A percentile compares a stretch with the other conserved stretches of the same genome.
These are phyloP conservation scores for Talaromyces thailandensis DNA, from an alignment of 495 filamentous ascomycete genomes.

Conservation along the genomic window DNA sequence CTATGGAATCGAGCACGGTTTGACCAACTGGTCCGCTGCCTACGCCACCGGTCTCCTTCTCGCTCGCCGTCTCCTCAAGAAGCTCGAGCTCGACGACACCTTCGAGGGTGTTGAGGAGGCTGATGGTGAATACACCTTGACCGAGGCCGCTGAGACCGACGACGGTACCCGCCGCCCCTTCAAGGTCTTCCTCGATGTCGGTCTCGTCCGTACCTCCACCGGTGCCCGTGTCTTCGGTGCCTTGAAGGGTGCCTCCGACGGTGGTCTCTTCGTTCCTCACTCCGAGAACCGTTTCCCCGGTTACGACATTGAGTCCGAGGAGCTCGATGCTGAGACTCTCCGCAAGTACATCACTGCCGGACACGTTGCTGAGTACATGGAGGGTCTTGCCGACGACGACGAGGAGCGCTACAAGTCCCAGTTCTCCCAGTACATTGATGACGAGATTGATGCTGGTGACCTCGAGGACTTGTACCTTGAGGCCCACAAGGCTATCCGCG, in stretches of 20 bases:
- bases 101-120: conserved; percentile 93
- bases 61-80: conserved; percentile 90
- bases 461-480: conserved; percentile 94
- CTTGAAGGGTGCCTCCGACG: conserved; percentile 99
- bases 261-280: conserved; percentile 94
- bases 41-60: conserved; percentile 95
- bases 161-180: conserved; percentile 87
- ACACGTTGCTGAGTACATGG: conserved; percentile 99
- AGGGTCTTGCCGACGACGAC: conserved; percentile 98
- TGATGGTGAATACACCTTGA: conserved; percentile 87
- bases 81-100: conserved; percentile 85
- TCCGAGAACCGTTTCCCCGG: conserved; percentile 98
- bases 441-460: conserved; percentile 91
- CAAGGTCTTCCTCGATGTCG: conserved; percentile 97
- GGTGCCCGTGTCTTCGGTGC: conserved; percentile 97
- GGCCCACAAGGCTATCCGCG: conserved; percentile 94
- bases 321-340: conserved; percentile 92
- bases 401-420: conserved; percentile 99
- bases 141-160: conserved; percentile 79
- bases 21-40: conserved; percentile 99
- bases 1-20: conserved; percentile 95
- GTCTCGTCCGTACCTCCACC: conserved; percentile 91
- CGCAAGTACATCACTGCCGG: conserved; percentile 99
- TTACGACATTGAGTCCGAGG: conserved; percentile 92
- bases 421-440: conserved; percentile 95